Evolutionary conservation across 257 asterid genomes (phyloP).

Genomic region (Thymus mandschuricus): DNA sequence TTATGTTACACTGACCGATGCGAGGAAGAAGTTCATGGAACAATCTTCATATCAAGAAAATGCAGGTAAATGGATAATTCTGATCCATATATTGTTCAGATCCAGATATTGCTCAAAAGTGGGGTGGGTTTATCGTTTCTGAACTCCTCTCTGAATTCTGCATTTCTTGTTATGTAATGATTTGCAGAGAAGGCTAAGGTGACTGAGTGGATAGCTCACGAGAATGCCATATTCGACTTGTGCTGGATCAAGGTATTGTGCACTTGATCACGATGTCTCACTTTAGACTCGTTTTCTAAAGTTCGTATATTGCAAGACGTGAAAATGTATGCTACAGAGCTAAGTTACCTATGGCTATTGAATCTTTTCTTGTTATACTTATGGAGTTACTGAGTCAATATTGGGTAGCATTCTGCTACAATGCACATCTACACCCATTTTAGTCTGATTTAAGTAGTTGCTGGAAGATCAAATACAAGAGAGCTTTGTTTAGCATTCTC

Average conservation of each 20-base stretch:
- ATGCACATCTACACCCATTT: not conserved
- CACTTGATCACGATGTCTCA: not conserved
- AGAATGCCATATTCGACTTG: constrained; percentile 84
- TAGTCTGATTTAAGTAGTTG: not conserved
- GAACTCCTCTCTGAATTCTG: not conserved
- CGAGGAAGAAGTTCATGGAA: constrained; percentile 53
- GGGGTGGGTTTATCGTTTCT: not conserved
- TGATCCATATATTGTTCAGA: not conserved
- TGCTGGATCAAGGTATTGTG: constrained; percentile 81
- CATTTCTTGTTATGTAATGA: not conserved
- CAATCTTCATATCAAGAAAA: constrained; percentile 57
- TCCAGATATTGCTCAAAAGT: not conserved
- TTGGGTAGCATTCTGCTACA: not conserved
- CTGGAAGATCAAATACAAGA: not conserved
- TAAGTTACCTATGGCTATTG: not conserved
- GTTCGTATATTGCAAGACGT: not conserved
- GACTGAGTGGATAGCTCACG: constrained; percentile 83
- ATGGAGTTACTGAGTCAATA: not conserved
- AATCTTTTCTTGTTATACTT: not conserved
- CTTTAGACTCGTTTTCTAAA: not conserved
- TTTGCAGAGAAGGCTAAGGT: constrained; percentile 68
- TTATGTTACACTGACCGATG: constrained; percentile 63
- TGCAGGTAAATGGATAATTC: constrained; percentile 42
- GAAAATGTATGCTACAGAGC: not conserved
- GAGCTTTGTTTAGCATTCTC: not conserved